Evolutionary conservation across 2,329 filamentous ascomycete species (phyloP).

Genomic region (Orbilia quercus): DNA sequence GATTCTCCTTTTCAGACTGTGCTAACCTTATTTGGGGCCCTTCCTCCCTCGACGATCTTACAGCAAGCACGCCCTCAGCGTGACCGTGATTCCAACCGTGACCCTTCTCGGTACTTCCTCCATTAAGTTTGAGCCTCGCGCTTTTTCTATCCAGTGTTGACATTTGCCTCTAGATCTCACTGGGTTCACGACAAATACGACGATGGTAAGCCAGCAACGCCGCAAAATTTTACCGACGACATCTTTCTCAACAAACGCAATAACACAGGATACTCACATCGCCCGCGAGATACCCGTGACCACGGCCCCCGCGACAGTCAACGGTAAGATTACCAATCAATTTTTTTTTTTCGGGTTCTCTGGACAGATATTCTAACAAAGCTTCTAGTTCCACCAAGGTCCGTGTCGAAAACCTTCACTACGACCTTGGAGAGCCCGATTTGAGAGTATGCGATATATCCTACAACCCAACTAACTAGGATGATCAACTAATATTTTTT

Average conservation of each 20-base stretch:
- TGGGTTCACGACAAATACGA: slow-evolving; percentile 56
- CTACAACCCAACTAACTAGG: neutral
- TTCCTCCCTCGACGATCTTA: slow-evolving; percentile 42
- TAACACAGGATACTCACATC: slow-evolving; percentile 39
- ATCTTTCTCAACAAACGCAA: neutral
- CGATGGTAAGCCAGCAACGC: slow-evolving; percentile 21
- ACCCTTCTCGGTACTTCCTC: slow-evolving; percentile 39
- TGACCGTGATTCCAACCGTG: slow-evolving; percentile 19
- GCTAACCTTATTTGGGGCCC: slow-evolving; percentile 53
- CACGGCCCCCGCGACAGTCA: slow-evolving; percentile 18
- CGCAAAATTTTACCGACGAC: neutral
- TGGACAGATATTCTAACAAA: neutral
- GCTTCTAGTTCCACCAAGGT: slow-evolving; percentile 70
- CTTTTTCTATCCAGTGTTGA: too few relatives aligned
- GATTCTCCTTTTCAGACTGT: slow-evolving; percentile 45
- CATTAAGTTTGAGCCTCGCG: too few relatives aligned
- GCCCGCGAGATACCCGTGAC: slow-evolving; percentile 31
- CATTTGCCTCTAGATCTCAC: slow-evolving; percentile 31
- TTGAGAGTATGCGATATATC: slow-evolving; percentile 20
- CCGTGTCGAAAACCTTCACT: slow-evolving; percentile 89
- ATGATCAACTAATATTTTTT: neutral
- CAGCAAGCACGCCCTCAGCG: slow-evolving; percentile 44
- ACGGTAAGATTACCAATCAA: slow-evolving; percentile 33
- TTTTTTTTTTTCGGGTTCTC: neutral
- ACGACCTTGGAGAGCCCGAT: slow-evolving; percentile 77